Conservation (phyloP, 345 rosid genomes). For the Gossypium arboreum region DNA sequence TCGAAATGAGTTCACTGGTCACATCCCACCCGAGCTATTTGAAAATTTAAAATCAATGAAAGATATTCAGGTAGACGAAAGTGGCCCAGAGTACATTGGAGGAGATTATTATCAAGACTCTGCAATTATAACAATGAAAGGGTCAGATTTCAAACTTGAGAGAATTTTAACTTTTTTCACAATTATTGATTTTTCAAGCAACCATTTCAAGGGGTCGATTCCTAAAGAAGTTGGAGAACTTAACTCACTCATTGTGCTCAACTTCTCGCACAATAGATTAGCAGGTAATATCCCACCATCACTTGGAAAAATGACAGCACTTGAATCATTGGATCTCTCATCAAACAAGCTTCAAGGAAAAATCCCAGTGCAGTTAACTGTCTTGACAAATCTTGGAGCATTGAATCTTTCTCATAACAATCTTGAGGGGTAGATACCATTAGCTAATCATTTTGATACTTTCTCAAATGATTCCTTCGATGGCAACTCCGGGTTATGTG, state of each 20-base stretch:
- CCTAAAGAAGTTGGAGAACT: not conserved
- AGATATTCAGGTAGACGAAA: not conserved
- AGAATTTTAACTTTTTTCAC: not conserved
- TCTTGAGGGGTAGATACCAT: conserved; percentile 16
- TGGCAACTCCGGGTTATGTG: not conserved
- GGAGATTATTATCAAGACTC: not conserved
- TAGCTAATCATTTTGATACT: not conserved
- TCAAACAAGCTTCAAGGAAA: conserved; percentile 15
- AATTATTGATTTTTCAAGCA: not conserved
- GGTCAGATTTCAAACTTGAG: not conserved
- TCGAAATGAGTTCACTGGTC: not conserved
- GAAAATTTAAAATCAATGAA: not conserved
- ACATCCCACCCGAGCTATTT: not conserved
- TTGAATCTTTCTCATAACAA: not conserved
- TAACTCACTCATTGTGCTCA: not conserved
- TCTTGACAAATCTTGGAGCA: not conserved
- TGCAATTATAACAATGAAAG: not conserved
- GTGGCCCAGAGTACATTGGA: not conserved
- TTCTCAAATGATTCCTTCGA: not conserved
- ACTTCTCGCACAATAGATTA: not conserved
- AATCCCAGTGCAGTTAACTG: not conserved
- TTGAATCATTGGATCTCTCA: conserved; percentile 19
- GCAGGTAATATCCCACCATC: conserved; percentile 16
- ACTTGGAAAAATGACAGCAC: conserved; percentile 1
- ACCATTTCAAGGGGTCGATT: not conserved